A percentile compares a stretch with the other conserved stretches of the same genome.
Evolutionary conservation across 2,329 filamentous ascomycete genomes (phyloP).

Genomic region (Podosphaera xanthii): DNA sequence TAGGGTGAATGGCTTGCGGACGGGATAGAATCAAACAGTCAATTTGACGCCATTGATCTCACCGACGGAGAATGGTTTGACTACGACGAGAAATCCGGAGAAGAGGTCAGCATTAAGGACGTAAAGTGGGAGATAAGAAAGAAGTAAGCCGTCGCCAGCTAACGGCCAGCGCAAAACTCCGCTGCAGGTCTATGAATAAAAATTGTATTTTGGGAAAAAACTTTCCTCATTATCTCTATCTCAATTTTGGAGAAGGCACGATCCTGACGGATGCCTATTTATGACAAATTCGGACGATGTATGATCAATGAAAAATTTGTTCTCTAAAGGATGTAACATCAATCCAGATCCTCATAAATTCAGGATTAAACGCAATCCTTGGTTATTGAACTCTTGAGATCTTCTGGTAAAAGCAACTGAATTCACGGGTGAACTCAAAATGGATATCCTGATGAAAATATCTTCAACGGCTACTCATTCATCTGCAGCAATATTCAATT

Average conservation of each 20-base stretch:
- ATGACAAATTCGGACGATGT: neutral
- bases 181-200: too few species aligned
- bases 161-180: neutral
- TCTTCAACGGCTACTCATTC: neutral
- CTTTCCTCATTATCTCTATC: too few species aligned
- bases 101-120: constrained; percentile 83
- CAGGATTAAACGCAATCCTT: neutral
- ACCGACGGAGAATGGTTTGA: constrained; percentile 91
- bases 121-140: constrained; percentile 56
- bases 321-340: neutral
- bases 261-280: too few species aligned
- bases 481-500: neutral
- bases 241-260: too few species aligned
- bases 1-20: constrained; percentile 80
- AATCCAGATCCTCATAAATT: neutral
- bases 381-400: neutral
- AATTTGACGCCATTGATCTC: constrained; percentile 65
- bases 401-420: neutral
- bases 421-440: neutral
- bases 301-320: neutral
- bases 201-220: too few species aligned
- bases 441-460: neutral
- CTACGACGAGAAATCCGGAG: constrained; percentile 80
- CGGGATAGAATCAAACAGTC: constrained; percentile 56
- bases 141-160: constrained; percentile 7